Base-by-base conservation (phyloP, 805 yeast genomes). In the Lachancea dasiensis region DNA sequence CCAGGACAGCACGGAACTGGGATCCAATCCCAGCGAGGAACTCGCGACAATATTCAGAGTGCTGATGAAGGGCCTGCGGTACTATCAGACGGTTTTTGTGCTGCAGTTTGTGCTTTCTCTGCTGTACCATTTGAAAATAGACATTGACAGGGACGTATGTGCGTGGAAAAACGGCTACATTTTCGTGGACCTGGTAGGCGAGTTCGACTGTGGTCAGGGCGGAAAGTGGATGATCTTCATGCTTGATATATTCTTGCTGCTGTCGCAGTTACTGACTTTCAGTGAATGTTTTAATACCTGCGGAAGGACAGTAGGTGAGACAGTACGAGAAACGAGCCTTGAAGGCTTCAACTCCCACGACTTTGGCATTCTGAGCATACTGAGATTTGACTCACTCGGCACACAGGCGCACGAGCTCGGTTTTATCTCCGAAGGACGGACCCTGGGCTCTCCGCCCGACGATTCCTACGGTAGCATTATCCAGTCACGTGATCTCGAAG, bases 311-410 rank as follows among this genome's bases (percentile, higher is more conserved):
- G 25, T 24, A 4, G 23, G 15, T 28, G 34, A 24, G 3, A 20
- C 15, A 13, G 22, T 22, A 13, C 40, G 29, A 19, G 40, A 31
- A 17, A 26, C 34, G n/a, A 21, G 27, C 34, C 16, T 38, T 19
- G 35, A 24, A 7, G 38, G 38, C 3, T 29, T 24, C 19, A 25
- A 29, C 25, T 16, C 30, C 3, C 43, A 46, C 20, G 41, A 43
- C 7, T 49, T 40, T 31, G 54, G 54, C 7, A 38, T 46, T 13
- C 38, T 49, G 14, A 40, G 48, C 33, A 42, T 48, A 19, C 43
- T 49, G 22, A 25, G 44, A 28, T 36, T 49, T 19, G 34, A 46
- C 34, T 34, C 50, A 5, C 40, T 45, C 40, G 39, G 19, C 13
- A 19, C 21, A 9, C 42, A 41, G 9, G 28, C 15, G 15, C 22